Base-by-base conservation (phyloP, 2,329 filamentous ascomycete species). In the Ceratocystis destructans region DNA sequence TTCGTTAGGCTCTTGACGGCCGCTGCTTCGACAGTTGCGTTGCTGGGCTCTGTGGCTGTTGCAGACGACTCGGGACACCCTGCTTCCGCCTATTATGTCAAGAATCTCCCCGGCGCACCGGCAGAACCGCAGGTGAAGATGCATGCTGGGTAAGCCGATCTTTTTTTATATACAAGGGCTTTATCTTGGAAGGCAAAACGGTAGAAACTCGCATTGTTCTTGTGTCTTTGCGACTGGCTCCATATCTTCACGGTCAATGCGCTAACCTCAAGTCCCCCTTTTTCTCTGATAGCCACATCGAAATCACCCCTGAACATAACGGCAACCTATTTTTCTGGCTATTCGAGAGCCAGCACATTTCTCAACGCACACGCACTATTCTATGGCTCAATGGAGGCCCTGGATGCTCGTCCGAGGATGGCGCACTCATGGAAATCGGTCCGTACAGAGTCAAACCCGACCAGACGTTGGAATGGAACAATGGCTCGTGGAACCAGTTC, bases 241-340 rank as follows among this genome's bases (percentile, higher is more conserved):
- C 46, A 50, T 50, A 28, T 64, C 33, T 33, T 20, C 25, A 20
- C 37, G 31, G 37, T 25, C 48, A n/a, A 37, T 55, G 44, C 20
- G 46, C 46, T 61, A 63, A 31, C 37, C 31, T 33, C 20, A 28
- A 25, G 25, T 28, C 37, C 25, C 61, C 10, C 2, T 20, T 46
- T 48, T 45, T 61, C 61, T 44, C 22, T 66, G 5, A 50, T 74
- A 96, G 91, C 65, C 94, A 99, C 78, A 87, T 99, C 75, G 92
- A 97, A 77, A 82, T 99, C 72, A 88, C 86, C 44, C 83, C 88
- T 22, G 86, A 90, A 70, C 83, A 88, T 74, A 90, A 97, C 74
- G 93, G 90, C 71, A 96, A 97, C 76, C 78, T 99, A 20, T 99
- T 97, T 80, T 99, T 99, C 80, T 99, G 94, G 94, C 90, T 96